phyloP scores from a whole-genome alignment of 805 yeast species.

The Isabelozyma heimii region DNA sequence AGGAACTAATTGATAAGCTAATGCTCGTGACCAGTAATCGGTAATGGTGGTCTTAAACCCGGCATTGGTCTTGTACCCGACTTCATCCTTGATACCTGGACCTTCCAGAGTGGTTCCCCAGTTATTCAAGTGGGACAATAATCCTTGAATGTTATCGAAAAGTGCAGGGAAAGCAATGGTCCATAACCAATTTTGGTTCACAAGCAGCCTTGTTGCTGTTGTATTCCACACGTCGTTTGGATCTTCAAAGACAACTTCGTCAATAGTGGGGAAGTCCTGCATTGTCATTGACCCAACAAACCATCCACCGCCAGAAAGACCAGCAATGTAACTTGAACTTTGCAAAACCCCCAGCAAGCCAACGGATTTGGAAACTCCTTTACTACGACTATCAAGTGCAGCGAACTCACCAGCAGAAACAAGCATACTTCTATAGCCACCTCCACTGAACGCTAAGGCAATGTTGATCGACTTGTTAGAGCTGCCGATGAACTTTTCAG shows the following conservation, averaged over 20 bases:
- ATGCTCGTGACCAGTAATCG: conserved; percentile 77
- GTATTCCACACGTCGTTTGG: conserved; percentile 35
- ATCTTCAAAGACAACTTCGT: conserved; percentile 44
- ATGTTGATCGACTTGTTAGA: conserved; percentile 15
- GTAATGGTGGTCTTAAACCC: conserved; percentile 69
- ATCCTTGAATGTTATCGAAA: conserved; percentile 18
- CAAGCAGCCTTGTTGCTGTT: conserved; percentile 24
- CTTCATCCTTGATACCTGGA: conserved; percentile 48
- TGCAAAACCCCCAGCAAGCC: conserved; percentile 77
- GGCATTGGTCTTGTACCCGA: conserved; percentile 46
- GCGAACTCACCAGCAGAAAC: conserved; percentile 81
- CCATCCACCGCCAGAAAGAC: conserved; percentile 87
- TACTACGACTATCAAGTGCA: conserved; percentile 74
- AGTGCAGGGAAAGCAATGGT: conserved; percentile 18
- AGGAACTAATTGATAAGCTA: conserved; percentile 63
- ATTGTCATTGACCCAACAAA: conserved; percentile 63
- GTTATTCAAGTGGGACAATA: conserved; percentile 26
- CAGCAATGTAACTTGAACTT: conserved; percentile 67
- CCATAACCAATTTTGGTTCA: conserved; percentile 18
- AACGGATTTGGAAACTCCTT: conserved; percentile 37
- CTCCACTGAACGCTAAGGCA: conserved; percentile 40
- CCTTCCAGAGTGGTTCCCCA: conserved; percentile 27
- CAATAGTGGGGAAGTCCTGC: conserved; percentile 73
- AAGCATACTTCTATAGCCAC: conserved; percentile 49
- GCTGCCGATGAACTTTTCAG: conserved; percentile 14